Evolutionary conservation across 2,329 filamentous ascomycete genomes (phyloP).

Genomic region (Neophaeococcomyces aloes): DNA sequence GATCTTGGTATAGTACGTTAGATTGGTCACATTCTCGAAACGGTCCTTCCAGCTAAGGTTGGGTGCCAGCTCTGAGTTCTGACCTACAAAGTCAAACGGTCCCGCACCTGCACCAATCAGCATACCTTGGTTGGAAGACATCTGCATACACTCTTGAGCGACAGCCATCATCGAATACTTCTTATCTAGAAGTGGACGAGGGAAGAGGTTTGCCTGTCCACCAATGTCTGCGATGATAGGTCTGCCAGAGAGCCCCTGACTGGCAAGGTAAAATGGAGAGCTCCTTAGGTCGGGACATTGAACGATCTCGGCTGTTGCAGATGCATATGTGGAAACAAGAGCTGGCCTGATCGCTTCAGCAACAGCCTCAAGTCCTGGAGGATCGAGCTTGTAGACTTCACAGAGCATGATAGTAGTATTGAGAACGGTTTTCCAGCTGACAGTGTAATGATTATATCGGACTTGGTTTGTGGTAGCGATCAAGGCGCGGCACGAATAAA

Average conservation of each 20-base stretch:
- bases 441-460: too few species aligned
- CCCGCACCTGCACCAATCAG: slow-evolving; percentile 36
- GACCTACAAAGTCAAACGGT: slow-evolving; percentile 32
- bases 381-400: too few species aligned
- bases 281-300: slow-evolving; percentile 27
- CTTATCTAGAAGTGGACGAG: slow-evolving; percentile 26
- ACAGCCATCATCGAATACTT: slow-evolving; percentile 28
- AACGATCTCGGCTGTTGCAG: neutral
- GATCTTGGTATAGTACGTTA: slow-evolving; percentile 24
- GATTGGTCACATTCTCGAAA: slow-evolving; percentile 21
- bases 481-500: too few species aligned
- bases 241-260: slow-evolving; percentile 32
- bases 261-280: slow-evolving; percentile 31
- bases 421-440: too few species aligned
- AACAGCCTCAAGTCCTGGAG: too few species aligned
- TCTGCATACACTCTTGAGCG: slow-evolving; percentile 27
- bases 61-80: slow-evolving; percentile 35
- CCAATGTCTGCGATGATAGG: slow-evolving; percentile 36
- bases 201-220: slow-evolving; percentile 34
- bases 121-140: slow-evolving; percentile 25
- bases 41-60: slow-evolving; percentile 27
- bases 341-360: neutral
- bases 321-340: neutral
- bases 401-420: too few species aligned
- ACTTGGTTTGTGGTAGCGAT: too few species aligned